Conservation (phyloP, 306 rosid species). For the Cicer arietinum region DNA sequence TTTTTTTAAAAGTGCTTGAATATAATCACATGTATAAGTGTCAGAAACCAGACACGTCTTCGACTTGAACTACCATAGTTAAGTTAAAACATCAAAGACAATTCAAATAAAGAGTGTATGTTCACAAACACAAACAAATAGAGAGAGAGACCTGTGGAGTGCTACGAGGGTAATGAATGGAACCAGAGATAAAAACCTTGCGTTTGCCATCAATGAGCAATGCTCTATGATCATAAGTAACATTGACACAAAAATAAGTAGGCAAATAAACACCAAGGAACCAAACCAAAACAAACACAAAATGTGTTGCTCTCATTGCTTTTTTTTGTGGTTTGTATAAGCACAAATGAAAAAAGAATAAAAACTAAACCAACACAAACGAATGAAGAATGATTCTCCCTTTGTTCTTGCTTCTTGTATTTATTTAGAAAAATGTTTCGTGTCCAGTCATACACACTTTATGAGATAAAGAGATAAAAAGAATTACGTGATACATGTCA, state of each 20-base stretch:
- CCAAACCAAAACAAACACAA: slow-evolving; percentile 46
- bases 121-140: background rate
- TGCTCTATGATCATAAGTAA: slow-evolving; percentile 85
- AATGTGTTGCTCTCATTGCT: slow-evolving; percentile 54
- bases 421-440: no score
- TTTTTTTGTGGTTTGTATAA: background rate
- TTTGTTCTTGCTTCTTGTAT: background rate
- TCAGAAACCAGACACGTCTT: background rate
- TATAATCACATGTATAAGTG: background rate
- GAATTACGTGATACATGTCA: no score
- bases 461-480: no score
- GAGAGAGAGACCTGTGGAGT: slow-evolving; percentile 69
- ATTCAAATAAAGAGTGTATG: no score
- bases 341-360: background rate
- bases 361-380: slow-evolving; percentile 7
- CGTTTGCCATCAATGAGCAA: slow-evolving; percentile 84
- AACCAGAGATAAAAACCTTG: slow-evolving; percentile 78
- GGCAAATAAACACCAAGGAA: slow-evolving; percentile 51
- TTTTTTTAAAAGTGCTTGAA: background rate
- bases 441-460: no score
- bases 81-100: no score
- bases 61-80: no score
- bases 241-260: slow-evolving; percentile 58
- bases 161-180: slow-evolving; percentile 97
- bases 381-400: slow-evolving; percentile 33